Evolutionary conservation across 2,329 filamentous ascomycete species (phyloP), one percentile per base, ranked within the genome.

Genomic region (Metarhizium brunneum): DNA sequence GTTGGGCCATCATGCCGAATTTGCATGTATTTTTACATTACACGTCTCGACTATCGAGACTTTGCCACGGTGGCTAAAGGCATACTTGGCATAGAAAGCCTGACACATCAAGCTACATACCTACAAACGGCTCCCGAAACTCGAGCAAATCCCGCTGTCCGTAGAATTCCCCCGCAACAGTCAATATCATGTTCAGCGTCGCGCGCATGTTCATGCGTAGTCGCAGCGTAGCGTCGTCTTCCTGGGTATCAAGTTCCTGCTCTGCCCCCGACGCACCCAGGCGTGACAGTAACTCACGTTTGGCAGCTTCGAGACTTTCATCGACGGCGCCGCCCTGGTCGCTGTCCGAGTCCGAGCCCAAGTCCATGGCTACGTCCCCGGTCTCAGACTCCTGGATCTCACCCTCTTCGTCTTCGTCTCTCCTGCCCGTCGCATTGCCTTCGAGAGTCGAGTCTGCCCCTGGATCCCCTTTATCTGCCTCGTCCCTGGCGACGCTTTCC

Each of bases 111-210:
- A 3, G 16, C 56, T 70, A 75, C 61, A 76, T 66, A 38, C 73
- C 71, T 25, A 76, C 71, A 63, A 83, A 84, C 4, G 81, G 80
- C 58, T 86, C 81, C 56, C 90, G 81, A 59, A 86, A 88, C 63
- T 88, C 84, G 51, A 96, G 78, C 59, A 96, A 71, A 69, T 97
- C 92, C 60, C 86, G 80, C 71, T 97, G 92, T 1, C 92, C 91
- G 71, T 92, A 97, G 61, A 88, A 84, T 71, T 96, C 91, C 63
- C 90, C 92, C 50, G 88, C 86, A 40, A 96, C 80, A 0, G 89
- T 94, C 62, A 96, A 76, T 54, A 96, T 89, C 90, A 95, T 95
- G 71, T 95, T 92, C 38, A 96, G 76, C 45, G 90, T 91, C n/a
- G 84, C 86, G 32, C 81, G 77, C 74, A 77, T 77, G 66, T 79